Evolutionary conservation across 768 basidiomycete genomes (phyloP), one percentile per base, ranked within the genome.

Genomic region (Lactarius vividus): DNA sequence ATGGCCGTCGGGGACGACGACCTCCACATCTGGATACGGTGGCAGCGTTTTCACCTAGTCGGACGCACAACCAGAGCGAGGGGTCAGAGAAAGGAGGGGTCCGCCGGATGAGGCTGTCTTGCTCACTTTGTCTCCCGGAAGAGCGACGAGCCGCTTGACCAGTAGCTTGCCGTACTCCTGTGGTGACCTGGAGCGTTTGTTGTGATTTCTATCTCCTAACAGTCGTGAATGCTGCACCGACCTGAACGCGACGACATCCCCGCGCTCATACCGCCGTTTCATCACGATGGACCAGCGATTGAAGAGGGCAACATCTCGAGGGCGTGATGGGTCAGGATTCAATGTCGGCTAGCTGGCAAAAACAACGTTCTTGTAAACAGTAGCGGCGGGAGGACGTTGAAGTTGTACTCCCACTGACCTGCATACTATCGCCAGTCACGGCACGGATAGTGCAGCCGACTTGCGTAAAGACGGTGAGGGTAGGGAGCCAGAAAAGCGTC

Each of bases 341-440:
- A 70, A 42, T 13, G 70, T 70, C 37, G 70, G 70, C 68, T 70
- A 61, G 59, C 70, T 69, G 46, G 55, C 57, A 63, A 57, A 44
- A 52, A 52, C 6, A 11, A 26, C 23, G 16, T 15, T 40, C 62
- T 23, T 63, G 60, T n/a, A n/a, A n/a, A n/a, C n/a, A n/a, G n/a
- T n/a, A n/a, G n/a, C n/a, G n/a, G n/a, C n/a, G n/a, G n/a, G n/a
- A n/a, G n/a, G n/a, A n/a, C n/a, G n/a, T n/a, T n/a, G n/a, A n/a
- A n/a, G n/a, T n/a, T n/a, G n/a, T n/a, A n/a, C n/a, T n/a, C n/a
- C 13, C 61, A 5, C 64, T 8, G 29, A 70, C 70, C 68, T 70
- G 70, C 70, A 70, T 70, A 57, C 70, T 70, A 57, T 61, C 64
- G 8, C 70, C 70, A 13, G 57, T 66, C 58, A 70, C 62, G 15